Percentiles rank a stretch among this genome's conserved stretches.
Evolutionary conservation across 2,329 filamentous ascomycete genomes (phyloP).

Genomic region (Pseudocercospora fijiensis): DNA sequence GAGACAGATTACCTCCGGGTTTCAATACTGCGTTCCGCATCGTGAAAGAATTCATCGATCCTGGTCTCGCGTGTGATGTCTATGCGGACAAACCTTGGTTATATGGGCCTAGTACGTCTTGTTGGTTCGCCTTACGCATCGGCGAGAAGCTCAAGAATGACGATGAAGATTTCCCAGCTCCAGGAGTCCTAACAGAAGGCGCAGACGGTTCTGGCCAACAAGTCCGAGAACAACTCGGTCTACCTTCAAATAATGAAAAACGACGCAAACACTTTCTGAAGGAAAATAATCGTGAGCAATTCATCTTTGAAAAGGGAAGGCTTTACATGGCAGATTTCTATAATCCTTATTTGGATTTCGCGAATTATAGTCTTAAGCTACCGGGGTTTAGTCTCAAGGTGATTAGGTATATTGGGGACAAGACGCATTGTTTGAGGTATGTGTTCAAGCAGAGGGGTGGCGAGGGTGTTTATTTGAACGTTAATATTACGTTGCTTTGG

Average conservation of each 20-base stretch:
- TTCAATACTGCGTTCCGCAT: slow-evolving; percentile 82
- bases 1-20: slow-evolving; percentile 78
- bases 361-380: slow-evolving; percentile 46
- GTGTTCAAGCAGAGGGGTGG: slow-evolving; percentile 47
- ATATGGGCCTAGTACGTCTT: slow-evolving; percentile 65
- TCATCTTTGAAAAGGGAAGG: slow-evolving; percentile 47
- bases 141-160: slow-evolving; percentile 28
- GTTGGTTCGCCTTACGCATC: slow-evolving; percentile 37
- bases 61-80: slow-evolving; percentile 81
- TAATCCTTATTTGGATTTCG: slow-evolving; percentile 52
- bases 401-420: slow-evolving; percentile 49
- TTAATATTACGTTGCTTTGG: slow-evolving; percentile 49
- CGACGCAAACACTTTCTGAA: slow-evolving; percentile 48
- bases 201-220: slow-evolving; percentile 41
- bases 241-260: slow-evolving; percentile 45
- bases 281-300: slow-evolving; percentile 37
- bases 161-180: slow-evolving; percentile 31
- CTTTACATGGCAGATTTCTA: slow-evolving; percentile 50
- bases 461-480: slow-evolving; percentile 46
- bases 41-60: slow-evolving; percentile 87
- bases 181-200: slow-evolving; percentile 42
- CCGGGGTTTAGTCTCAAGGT: slow-evolving; percentile 49
- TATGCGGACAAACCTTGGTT: slow-evolving; percentile 84
- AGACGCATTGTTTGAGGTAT: slow-evolving; percentile 49
- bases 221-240: slow-evolving; percentile 31